A percentile compares a stretch with the other conserved stretches of the same genome.
Conservation (phyloP, 2,329 filamentous ascomycete genomes). For the Aspergillus sergii region DNA sequence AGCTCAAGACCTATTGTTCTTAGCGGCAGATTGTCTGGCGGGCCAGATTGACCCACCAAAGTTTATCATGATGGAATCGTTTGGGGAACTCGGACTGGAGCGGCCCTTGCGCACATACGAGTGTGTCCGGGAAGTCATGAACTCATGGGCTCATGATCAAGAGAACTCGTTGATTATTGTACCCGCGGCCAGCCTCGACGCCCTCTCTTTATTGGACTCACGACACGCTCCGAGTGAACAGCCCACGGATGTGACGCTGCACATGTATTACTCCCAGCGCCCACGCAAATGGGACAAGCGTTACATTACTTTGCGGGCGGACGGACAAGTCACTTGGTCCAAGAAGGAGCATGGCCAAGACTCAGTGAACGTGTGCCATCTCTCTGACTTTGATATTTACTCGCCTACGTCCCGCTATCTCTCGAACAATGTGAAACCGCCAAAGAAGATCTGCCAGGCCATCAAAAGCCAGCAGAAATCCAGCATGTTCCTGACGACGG, state of each 20-base stretch:
- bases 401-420: conserved; percentile 69
- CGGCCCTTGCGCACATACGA: conserved; percentile 84
- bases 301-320: conserved; percentile 70
- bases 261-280: conserved; percentile 78
- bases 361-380: conserved; percentile 71
- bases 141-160: conserved; percentile 84
- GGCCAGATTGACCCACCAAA: conserved; percentile 65
- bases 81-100: conserved; percentile 74
- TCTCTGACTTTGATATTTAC: conserved; percentile 94
- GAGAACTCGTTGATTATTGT: conserved; percentile 75
- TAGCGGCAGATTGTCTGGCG: conserved; percentile 65
- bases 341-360: conserved; percentile 76
- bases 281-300: conserved; percentile 88
- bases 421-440: conserved; percentile 73
- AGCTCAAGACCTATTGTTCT: conserved; percentile 70
- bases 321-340: conserved; percentile 71
- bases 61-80: conserved; percentile 77
- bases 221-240: conserved; percentile 64
- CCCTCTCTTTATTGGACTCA: conserved; percentile 57
- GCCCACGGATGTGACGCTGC: conserved; percentile 68
- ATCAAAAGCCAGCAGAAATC: conserved; percentile 92
- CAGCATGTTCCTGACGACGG: conserved; percentile 76
- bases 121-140: conserved; percentile 81
- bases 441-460: conserved; percentile 82
- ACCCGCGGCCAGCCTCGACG: conserved; percentile 57